Base-by-base conservation (phyloP, 2,329 filamentous ascomycete species). In the Tolypocladium ovalisporum region DNA sequence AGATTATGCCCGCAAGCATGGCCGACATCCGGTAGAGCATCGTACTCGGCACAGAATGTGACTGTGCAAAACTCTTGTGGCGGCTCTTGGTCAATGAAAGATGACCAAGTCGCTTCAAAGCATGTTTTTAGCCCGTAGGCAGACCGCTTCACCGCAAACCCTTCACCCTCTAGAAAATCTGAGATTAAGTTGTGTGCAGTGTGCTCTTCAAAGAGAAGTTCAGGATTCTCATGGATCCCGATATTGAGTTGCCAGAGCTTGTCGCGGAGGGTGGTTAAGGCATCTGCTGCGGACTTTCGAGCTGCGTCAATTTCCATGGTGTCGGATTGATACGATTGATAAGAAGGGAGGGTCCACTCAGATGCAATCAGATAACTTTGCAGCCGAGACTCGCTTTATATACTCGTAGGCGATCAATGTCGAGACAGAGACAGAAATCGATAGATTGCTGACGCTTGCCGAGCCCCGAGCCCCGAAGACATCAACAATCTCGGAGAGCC, bases 1-100 rank as follows among this genome's bases (percentile, higher is more conserved):
- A 67, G 59, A 49, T 68, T 68, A 54, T 68, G 66, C 6, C 66
- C 71, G 47, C 71, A 74, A 17, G 70, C 70, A 55, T 74, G 71
- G 12, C 71, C 70, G 3, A 73, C 66, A 5, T 63, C 64, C 0
- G 70, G 69, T 1, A 73, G 64, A 12, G 70, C 70, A 54, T 73
- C 70, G 52, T 70, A 47, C 42, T 47, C 42, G 13, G 42, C 42
- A 24, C 42, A 47, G 24, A 47, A 47, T 15, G 42, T 47, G 42
- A 47, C 42, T 27, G 42, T 47, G 15, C 42, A 24, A 19, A 19
- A 8, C 13, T 12, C 42, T 4, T 4, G 24, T 17, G 6, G 24
- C 29, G 44, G 7, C 9, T 49, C 15, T 17, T 29, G 24, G 24
- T 19, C 15, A 15, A 3, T 7, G 7, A 9, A 27, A 0, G 42